Evolutionary conservation across 257 asterid species (phyloP), one percentile per base, ranked within the genome.

Genomic region (Solanum pennellii): DNA sequence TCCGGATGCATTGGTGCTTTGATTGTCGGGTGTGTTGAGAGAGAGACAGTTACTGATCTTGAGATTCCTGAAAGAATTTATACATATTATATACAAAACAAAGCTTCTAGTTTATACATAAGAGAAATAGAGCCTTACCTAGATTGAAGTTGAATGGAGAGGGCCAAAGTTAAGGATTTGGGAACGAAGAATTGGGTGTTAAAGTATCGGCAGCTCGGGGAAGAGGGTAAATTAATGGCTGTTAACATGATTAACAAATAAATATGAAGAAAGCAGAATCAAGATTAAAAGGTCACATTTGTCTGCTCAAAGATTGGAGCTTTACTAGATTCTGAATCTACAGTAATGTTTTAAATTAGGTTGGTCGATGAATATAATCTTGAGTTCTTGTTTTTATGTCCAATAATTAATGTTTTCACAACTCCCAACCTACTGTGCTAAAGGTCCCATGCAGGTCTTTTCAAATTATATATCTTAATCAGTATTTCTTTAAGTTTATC

Each of bases 41-140:
- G 92, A 86, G 47, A 88, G 31, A 86, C 93, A 84, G 74, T 79
- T 60, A 80, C 41, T 79, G 86, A 89, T 83, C 89, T 89, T 91
- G 60, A 82, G 25, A 7, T 84, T 86, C 91, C 93, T 91, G 89
- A 82, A 9, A 13, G 25, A 75, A 49, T 15, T 23, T 45, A 52
- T 33, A 31, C 27, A 49, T 41, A 49, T 15, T 74, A 86, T n/a
- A 31, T 39, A 49, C 77, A 37, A 7, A 9, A 56, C 13, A 82
- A 44, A 33, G 56, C 31, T 72, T 3, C 0, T 59, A 59, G 27
- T 59, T 21, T 59, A 59, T 59, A 59, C 66, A 59, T 21, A 59
- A 59, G 69, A 52, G 88, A 42, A 52, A 12, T 14, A 12, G 41
- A 82, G 76, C 77, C 86, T 14, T 88, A 56, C 93, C 89, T 82